Base-by-base conservation (phyloP, 768 basidiomycete genomes). In the Mycena chlorophos region DNA sequence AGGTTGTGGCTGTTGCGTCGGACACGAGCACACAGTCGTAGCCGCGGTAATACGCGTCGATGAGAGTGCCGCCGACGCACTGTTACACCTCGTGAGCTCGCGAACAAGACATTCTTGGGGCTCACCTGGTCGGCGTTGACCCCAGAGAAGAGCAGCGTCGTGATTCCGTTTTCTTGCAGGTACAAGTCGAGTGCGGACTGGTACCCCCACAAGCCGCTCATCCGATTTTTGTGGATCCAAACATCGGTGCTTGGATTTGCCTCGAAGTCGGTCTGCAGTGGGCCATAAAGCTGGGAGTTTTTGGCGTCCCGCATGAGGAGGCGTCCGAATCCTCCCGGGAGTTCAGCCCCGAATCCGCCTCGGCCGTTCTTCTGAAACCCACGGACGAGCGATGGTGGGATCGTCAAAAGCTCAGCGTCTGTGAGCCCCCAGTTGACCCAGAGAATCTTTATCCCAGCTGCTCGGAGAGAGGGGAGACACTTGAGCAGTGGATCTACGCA, bases 341-440 rank as follows among this genome's bases (percentile, higher is more conserved):
- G 69, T 54, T 78, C 72, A 5, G 80, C 74, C 37, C 85, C 84
- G 63, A 87, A 81, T 5, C 82, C 80, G 10, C 76, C 75, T 5
- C 71, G 65, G 13, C 75, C 76, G 55, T 71, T 69, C 67, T 80
- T 80, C 63, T 68, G 71, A 67, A 85, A 84, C 12, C 78, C 75
- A 27, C 84, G 80, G n/a, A 75, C 67, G 26, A 85, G 76, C 10
- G 84, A 71, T 17, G 86, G 85, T 3, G 85, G 83, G 30, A 88
- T 76, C 4, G 82, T 86, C 48, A 74, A 69, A 22, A 87, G 72
- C 58, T 87, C 86, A 57, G 79, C 77, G 5, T 82, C 78, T 5
- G 85, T 86, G n/a, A 88, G 72, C 25, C 86, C 86, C 86, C 86
- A 88, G 64, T 87, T 88, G 6, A 86, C 77, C 86, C 86, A 88